Base-by-base conservation (phyloP, 805 yeast genomes). In the Ogataea nonfermentans region DNA sequence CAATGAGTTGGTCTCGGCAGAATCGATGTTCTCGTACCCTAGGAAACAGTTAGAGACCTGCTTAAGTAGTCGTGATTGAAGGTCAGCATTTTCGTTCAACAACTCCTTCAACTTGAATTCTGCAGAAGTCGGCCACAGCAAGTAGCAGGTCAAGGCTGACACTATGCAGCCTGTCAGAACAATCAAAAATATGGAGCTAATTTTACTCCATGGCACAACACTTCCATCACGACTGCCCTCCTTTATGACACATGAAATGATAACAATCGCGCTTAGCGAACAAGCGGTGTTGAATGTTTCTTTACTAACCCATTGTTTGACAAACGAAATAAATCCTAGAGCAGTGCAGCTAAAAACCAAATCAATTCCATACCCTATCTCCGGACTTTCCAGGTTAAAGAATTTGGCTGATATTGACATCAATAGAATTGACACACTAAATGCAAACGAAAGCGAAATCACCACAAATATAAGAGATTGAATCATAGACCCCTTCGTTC, bases 251-350 rank as follows among this genome's bases (percentile, higher is more conserved):
- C 85, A 79, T 0, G 88, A 74, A 3, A 85, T 79, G 16, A 85
- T 63, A 3, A 84, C 73, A 36, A 85, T 84, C 6, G 85, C 78
- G 2, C 90, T 85, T 33, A 85, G 63, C 0, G 89, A 79, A 52
- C 93, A 83, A 0, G 95, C 91, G 9, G 91, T 84, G 51, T 83
- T 84, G 61, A 85, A 86, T 0, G 84, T 81, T 13, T 75, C 81
- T 52, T 74, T 77, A 50, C 74, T 72, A 37, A 85, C 76, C 43
- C 73, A 69, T 52, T 81, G 87, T 48, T 87, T 86, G 67, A 77
- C 69, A 51, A 71, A 81, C 1, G 93, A 83, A 20, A 87, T 73
- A 11, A 73, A 46, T 0, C 93, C 93, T 16, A 84, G 62, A 0
- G 86, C 75, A 2, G 66, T 54, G 37, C 73, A 79, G 50, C 71